These are phyloP conservation scores for Fusarium robinianum DNA, from an alignment of 2,329 filamentous ascomycete genomes.

Conservation along the genomic window DNA sequence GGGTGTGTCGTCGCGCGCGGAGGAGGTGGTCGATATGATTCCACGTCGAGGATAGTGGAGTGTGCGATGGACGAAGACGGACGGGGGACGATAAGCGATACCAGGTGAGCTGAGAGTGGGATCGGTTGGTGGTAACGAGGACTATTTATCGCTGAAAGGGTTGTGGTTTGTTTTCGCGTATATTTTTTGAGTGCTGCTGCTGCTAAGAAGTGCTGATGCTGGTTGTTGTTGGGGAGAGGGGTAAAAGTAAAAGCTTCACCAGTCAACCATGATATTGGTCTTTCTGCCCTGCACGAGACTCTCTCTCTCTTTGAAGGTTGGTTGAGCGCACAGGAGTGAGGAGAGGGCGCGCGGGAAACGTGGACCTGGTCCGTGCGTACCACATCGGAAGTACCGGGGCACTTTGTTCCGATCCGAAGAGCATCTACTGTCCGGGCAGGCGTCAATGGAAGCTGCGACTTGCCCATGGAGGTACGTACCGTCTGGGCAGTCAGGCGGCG, in stretches of 20 bases:
- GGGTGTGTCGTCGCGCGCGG: constrained; percentile 7
- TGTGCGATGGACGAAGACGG: constrained; percentile 11
- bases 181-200: constrained; percentile 1
- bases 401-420: constrained; percentile 34
- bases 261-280: constrained; percentile 23
- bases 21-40: constrained; percentile 18
- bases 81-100: constrained; percentile 14
- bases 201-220: constrained; percentile 5
- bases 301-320: too few species aligned
- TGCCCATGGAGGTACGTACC: too few species aligned
- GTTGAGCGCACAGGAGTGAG: constrained; percentile 21
- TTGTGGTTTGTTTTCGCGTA: background rate
- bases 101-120: too few species aligned
- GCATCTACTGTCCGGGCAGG: too few species aligned
- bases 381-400: constrained; percentile 27
- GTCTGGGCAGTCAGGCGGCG: constrained; percentile 12
- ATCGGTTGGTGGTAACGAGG: too few species aligned
- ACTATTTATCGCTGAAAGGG: background rate
- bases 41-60: constrained; percentile 27
- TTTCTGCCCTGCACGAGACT: constrained; percentile 22
- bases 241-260: constrained; percentile 14
- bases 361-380: constrained; percentile 28
- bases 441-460: too few species aligned
- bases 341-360: constrained; percentile 24
- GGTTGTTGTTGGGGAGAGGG: too few species aligned